Percentiles rank a stretch among this genome's conserved stretches.
These are phyloP conservation scores for Chytriomyces hyalinus DNA, from an alignment of 192 early-diverging fungal genomes.

Conservation along the genomic window DNA sequence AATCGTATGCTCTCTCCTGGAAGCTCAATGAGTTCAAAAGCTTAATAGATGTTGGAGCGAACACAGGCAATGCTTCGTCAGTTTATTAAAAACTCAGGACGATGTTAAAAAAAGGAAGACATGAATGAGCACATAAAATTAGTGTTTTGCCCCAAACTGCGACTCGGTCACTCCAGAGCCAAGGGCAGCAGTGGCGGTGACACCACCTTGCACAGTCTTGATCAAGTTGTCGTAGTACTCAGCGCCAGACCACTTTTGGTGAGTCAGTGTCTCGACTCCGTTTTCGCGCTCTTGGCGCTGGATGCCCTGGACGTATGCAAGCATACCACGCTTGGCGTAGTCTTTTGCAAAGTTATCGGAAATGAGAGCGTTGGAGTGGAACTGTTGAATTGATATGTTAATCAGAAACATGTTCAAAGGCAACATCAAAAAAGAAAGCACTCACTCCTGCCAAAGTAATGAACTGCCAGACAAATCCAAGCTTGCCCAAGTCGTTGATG, in stretches of 20 bases:
- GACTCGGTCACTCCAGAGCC: conserved; percentile 73
- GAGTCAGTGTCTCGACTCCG: conserved; percentile 89
- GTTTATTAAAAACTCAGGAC: neutral
- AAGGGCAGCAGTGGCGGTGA: conserved; percentile 94
- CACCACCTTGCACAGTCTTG: conserved; percentile 91
- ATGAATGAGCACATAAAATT: conserved; percentile 1
- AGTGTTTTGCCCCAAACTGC: conserved; percentile 47
- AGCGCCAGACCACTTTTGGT: conserved; percentile 95
- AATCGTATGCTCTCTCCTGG: neutral
- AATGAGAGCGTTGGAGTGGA: conserved; percentile 90
- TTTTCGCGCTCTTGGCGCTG: conserved; percentile 90
- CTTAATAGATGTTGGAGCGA: neutral
- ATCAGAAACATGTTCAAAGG: conserved; percentile 7
- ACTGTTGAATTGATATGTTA: conserved; percentile 38
- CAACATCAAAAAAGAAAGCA: conserved; percentile 3
- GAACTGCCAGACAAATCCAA: conserved; percentile 98
- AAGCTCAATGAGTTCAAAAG: neutral
- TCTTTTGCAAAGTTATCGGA: conserved; percentile 85
- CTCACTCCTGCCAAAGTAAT: conserved; percentile 88
- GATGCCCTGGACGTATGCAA: conserved; percentile 89
- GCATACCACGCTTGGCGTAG: conserved; percentile 89
- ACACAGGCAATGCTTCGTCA: neutral
- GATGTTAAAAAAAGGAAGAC: neutral
- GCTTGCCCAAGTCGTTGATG: conserved; percentile 79
- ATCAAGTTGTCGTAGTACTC: conserved; percentile 89